Base-by-base conservation (phyloP, 1,284 basidiomycete species). In the Neonothopanus nambi region DNA sequence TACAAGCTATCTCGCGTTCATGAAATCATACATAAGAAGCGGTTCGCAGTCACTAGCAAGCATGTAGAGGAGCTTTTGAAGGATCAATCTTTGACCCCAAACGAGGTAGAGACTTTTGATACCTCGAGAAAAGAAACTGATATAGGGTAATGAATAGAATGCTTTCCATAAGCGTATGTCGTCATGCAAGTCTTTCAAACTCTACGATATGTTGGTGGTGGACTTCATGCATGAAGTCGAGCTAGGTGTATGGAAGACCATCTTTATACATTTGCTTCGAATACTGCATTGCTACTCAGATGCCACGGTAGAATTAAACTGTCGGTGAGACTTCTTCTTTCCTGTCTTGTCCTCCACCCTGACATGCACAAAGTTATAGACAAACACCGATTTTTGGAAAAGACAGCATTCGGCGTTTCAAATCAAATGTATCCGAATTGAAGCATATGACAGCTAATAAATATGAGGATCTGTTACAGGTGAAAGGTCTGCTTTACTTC, bases 181-280 rank as follows among this genome's bases (percentile, higher is more conserved):
- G n/a, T n/a, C n/a, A n/a, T n/a, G 63, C 45, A 55, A 61, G 48
- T 51, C 58, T 24, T 63, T 54, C 43, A 28, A 46, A 5, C 47
- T 65, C 20, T 56, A 40, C 37, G 13, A 49, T 3, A 59, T 60
- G 36, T 43, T 66, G 51, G 54, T 59, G 12, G 57, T 58, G 8
- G 65, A 67, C 45, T 38, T 66, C 8, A 54, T 67, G 52, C 65
- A 67, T 54, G 63, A 67, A 44, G 53, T 64, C 26, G 63, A 67
- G 36, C 57, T 66, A 8, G 65, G 65, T 7, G 56, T 62, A 2
- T 68, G 63, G 65, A 67, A 67, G 48, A 43, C 59, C 24, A n/a
- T 67, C 5, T 56, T 68, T 35, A 59, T 51, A 2, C 65, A 67
- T 48, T 47, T 68, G 7, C 46, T 69, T 17, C 61, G 62, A 1